Evolutionary conservation across 306 rosid species (phyloP), one percentile per base, ranked within the genome.

Genomic region (Prunus padus): DNA sequence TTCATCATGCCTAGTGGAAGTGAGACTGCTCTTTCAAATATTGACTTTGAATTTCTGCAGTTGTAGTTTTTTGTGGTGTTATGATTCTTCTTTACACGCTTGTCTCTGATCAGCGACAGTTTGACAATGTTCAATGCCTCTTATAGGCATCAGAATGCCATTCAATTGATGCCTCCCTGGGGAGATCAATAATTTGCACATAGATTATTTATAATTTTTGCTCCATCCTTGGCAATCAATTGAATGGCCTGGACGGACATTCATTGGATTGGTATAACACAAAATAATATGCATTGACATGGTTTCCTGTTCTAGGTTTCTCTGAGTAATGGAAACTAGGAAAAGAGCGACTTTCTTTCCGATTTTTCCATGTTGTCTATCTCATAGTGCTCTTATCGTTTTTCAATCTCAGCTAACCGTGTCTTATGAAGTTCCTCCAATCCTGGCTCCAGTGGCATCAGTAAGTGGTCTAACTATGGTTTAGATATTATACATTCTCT

Each of bases 401-500:
- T 30, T 23, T 70, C 67, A 71, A 14, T 81, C 80, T 42, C 97
- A 96, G 99, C 82, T 96, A 76, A 92, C 96, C 5, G 98, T 96
- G 83, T 90, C 97, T 7, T 96, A 95, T 76, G 99, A 92, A 86
- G 98, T 95, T 64, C 99, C 99, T 64, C 91, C 76, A 69, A 77
- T 95, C 77, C 86, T 95, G 66, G 76, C 82, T 83, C 98, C 99
- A 50, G 99, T 92, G 80, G 98, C 98, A 65, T 89, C 98, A 25
- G 99, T 95, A 85, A 84, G 93, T 68, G 26, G 69, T 84, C 66
- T 77, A 51, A 23, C 81, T 65, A 14, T 64, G 22, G 14, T 51
- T 70, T 67, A 23, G 22, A 37, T 51, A 37, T 26, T 50, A 5
- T 37, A 13, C 40, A n/a, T 51, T 51, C 28, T 63, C 40, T 42